Conservation (phyloP, 176 grass and related monocot genomes). For the Carex littledalei region DNA sequence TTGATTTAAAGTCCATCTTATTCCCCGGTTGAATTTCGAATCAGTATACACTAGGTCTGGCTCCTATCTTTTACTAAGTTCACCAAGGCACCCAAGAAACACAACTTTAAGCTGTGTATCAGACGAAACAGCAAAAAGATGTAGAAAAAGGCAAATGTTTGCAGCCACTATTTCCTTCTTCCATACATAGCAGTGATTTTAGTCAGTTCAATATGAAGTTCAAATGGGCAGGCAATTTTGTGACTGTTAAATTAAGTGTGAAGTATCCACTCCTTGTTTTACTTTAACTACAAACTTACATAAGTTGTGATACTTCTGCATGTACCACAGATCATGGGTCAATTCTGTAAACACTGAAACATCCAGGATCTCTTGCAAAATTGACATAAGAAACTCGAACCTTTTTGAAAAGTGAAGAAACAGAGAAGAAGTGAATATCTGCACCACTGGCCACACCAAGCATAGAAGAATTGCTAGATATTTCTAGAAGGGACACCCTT, state of each 20-base stretch:
- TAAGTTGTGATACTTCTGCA: not conserved
- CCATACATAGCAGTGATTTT: not conserved
- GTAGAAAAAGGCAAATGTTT: not conserved
- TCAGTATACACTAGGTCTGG: not conserved
- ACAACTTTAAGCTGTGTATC: not conserved
- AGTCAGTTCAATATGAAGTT: not conserved
- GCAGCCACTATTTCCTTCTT: not conserved
- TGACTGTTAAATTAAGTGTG: not conserved
- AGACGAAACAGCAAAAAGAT: not conserved
- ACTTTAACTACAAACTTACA: not conserved
- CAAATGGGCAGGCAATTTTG: not conserved
- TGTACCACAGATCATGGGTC: not conserved
- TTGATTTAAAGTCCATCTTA: not conserved
- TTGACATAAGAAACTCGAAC: constrained; percentile 19
- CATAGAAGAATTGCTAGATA: constrained; percentile 61
- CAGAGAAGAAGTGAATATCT: constrained; percentile 73
- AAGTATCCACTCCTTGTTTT: not conserved
- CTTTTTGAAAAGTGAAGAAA: constrained; percentile 56
- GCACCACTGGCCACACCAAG: constrained; percentile 43
- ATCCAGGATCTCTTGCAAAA: not conserved
- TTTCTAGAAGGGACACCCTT: constrained; percentile 49
- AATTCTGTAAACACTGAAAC: not conserved
- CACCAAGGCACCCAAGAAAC: not conserved
- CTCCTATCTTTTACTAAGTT: not conserved
- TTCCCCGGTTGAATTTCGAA: not conserved